Evolutionary conservation across 2,329 filamentous ascomycete genomes (phyloP).

Genomic region (Myriangium duriaei): DNA sequence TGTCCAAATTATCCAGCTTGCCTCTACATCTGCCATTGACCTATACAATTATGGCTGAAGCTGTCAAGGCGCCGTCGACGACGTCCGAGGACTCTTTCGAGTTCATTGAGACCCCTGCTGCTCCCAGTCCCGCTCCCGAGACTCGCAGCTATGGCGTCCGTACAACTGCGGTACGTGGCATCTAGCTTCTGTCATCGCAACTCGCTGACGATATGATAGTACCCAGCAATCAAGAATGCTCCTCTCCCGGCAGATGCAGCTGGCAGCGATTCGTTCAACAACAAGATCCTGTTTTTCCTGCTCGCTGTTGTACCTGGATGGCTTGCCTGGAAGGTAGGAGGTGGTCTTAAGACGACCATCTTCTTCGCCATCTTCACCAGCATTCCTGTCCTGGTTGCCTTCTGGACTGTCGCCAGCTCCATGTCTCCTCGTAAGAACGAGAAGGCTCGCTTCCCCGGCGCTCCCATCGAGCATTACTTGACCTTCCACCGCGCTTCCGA

Average conservation of each 20-base stretch:
- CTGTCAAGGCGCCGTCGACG: constrained; percentile 9
- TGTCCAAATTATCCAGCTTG: no score
- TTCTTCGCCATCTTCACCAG: constrained; percentile 73
- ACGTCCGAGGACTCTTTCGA: constrained; percentile 46
- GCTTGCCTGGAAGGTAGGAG: constrained; percentile 69
- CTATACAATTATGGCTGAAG: constrained; percentile 6
- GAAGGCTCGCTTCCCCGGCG: constrained; percentile 76
- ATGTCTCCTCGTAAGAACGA: constrained; percentile 85
- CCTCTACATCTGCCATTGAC: constrained; percentile 4
- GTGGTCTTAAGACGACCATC: constrained; percentile 74
- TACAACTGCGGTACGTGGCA: constrained; percentile 44
- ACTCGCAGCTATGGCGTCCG: constrained; percentile 47
- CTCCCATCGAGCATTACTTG: constrained; percentile 81
- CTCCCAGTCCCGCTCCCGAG: constrained; percentile 38
- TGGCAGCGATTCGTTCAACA: constrained; percentile 79
- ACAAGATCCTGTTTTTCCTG: constrained; percentile 58
- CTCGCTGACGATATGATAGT: constrained; percentile 38
- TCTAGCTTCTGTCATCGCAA: no score
- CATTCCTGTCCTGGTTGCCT: constrained; percentile 65
- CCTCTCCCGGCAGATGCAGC: constrained; percentile 83
- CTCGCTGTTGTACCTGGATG: constrained; percentile 63
- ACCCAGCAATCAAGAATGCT: constrained; percentile 81
- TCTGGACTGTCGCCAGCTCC: constrained; percentile 70
- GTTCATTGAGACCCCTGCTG: constrained; percentile 52
- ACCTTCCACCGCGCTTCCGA: constrained; percentile 57